A percentile compares a stretch with the other conserved stretches of the same genome.
Conservation (phyloP, 2,329 filamentous ascomycete species). For the Verticillium albo-atrum region DNA sequence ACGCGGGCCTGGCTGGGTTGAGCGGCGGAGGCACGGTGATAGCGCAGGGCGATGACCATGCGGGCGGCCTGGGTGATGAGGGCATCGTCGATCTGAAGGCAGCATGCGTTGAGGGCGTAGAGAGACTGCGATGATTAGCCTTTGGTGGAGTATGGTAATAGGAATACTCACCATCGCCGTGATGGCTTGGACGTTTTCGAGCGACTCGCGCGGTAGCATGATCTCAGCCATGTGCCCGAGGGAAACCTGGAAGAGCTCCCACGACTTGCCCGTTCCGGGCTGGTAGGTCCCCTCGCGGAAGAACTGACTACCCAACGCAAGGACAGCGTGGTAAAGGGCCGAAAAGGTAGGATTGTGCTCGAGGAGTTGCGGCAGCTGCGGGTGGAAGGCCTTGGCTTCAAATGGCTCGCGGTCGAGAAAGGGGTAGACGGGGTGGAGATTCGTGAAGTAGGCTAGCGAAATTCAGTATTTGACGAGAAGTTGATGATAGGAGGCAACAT, state of each 20-base stretch:
- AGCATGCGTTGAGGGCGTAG: constrained; percentile 27
- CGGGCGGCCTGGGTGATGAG: constrained; percentile 27
- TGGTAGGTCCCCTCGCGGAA: constrained; percentile 15
- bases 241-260: constrained; percentile 15
- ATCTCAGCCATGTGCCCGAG: constrained; percentile 14
- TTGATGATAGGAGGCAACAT: background rate
- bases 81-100: constrained; percentile 25
- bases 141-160: too few species aligned
- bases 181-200: background rate
- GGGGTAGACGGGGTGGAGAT: constrained; percentile 29
- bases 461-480: background rate
- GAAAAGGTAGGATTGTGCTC: constrained; percentile 18
- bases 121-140: constrained; percentile 21
- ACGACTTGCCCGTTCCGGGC: constrained; percentile 11
- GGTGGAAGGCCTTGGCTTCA: constrained; percentile 3
- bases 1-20: constrained; percentile 15
- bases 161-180: background rate
- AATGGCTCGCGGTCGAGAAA: constrained; percentile 22
- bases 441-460: constrained; percentile 26
- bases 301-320: constrained; percentile 29
- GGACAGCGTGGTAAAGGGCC: constrained; percentile 24
- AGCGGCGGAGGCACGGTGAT: constrained; percentile 17
- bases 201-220: constrained; percentile 2
- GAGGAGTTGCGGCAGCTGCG: background rate
- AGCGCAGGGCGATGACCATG: constrained; percentile 24